These are phyloP conservation scores for Herpetomonas tarakana DNA, from an alignment of 208 protist genomes.

Conservation along the genomic window DNA sequence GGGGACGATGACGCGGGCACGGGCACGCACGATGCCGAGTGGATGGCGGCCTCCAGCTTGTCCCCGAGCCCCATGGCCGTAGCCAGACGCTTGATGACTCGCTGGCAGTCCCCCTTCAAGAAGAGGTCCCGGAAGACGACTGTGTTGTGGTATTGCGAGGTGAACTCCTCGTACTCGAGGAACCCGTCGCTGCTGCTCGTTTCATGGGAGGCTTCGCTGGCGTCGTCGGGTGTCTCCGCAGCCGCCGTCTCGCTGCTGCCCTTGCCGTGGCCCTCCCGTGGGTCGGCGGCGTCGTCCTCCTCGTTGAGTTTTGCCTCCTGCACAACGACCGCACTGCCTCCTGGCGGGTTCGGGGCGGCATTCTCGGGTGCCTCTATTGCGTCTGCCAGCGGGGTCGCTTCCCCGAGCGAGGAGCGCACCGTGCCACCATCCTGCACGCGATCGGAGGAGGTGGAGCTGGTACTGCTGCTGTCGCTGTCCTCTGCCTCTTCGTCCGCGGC, in stretches of 20 bases:
- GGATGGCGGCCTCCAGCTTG: slow-evolving; percentile 15
- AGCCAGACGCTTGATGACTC: slow-evolving; percentile 36
- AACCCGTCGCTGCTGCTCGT: slow-evolving; percentile 59
- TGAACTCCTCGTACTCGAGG: slow-evolving; percentile 31
- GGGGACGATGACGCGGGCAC: no score
- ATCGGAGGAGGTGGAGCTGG: neutral
- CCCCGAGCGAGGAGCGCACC: neutral
- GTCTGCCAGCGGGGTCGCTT: neutral
- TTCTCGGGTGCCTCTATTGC: neutral
- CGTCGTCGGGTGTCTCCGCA: no score
- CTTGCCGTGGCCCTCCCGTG: neutral
- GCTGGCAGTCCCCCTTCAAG: slow-evolving; percentile 79
- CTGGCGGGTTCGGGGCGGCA: no score
- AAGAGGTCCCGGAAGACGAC: slow-evolving; percentile 57
- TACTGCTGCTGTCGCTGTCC: neutral
- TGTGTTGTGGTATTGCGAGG: slow-evolving; percentile 6
- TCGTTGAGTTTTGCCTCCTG: neutral
- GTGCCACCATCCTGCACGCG: neutral
- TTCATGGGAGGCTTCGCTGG: no score
- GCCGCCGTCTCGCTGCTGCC: neutral
- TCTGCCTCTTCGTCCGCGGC: no score
- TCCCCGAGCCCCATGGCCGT: slow-evolving; percentile 42
- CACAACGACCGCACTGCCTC: neutral
- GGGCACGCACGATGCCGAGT: no score
- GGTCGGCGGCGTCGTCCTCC: neutral